Conservation (phyloP, 371 early-diverging fungal species). For the Mucor lusitanicus region DNA sequence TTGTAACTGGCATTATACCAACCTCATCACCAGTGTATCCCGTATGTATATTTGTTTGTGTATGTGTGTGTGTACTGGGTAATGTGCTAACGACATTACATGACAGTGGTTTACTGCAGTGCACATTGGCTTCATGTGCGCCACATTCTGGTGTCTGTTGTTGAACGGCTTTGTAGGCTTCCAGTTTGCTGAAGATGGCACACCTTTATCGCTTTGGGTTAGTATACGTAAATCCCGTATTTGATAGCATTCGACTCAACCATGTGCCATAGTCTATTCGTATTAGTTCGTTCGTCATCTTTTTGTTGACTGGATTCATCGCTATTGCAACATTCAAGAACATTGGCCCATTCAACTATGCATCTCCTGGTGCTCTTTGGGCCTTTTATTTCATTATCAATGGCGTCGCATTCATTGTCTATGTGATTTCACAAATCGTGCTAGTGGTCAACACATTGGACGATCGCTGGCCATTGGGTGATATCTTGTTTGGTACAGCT, state of each 20-base stretch:
- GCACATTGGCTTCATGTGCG: slow-evolving; percentile 80
- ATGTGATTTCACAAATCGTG: slow-evolving; percentile 88
- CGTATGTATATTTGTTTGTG: slow-evolving; percentile 55
- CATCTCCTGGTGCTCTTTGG: slow-evolving; percentile 81
- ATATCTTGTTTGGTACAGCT: slow-evolving; percentile 85
- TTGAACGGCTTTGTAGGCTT: slow-evolving; percentile 95
- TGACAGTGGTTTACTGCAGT: slow-evolving; percentile 84
- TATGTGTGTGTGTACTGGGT: not conserved
- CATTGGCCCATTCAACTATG: slow-evolving; percentile 62
- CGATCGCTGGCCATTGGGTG: slow-evolving; percentile 95
- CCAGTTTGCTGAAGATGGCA: slow-evolving; percentile 97
- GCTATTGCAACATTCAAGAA: slow-evolving; percentile 82
- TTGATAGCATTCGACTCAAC: not conserved
- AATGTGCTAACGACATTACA: not conserved
- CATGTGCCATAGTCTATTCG: slow-evolving; percentile 71
- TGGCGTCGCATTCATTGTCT: slow-evolving; percentile 78
- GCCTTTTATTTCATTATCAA: slow-evolving; percentile 88
- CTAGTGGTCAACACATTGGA: slow-evolving; percentile 94
- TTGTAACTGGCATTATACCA: slow-evolving; percentile 90
- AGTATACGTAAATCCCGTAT: slow-evolving; percentile 3
- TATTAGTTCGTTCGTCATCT: slow-evolving; percentile 78
- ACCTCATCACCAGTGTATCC: slow-evolving; percentile 77
- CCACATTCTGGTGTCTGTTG: slow-evolving; percentile 89
- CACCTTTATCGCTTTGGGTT: slow-evolving; percentile 88
- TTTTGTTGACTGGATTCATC: slow-evolving; percentile 75